phyloP scores from a whole-genome alignment of 129 eudicot species.

The Pittosporum tobira region DNA sequence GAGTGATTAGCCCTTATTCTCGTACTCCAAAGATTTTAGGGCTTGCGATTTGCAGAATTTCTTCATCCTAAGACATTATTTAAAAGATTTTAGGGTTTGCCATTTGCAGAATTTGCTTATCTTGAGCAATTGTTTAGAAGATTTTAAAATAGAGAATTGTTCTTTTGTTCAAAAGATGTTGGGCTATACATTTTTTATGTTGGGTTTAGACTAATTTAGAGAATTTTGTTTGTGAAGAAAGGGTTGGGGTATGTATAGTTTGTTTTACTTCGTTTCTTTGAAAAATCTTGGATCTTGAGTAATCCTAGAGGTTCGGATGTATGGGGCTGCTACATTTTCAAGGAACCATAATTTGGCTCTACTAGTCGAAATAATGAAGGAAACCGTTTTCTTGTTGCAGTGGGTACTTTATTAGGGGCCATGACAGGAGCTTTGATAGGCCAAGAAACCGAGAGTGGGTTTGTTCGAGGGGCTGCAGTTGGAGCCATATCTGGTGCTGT shows the following conservation, averaged over 20 bases:
- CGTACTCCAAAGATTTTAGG: not conserved
- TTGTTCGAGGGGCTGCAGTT: constrained; percentile 92
- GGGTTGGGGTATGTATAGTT: not conserved
- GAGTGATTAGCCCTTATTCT: not conserved
- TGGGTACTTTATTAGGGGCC: constrained; percentile 92
- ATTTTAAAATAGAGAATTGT: too few relatives aligned
- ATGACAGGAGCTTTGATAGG: constrained; percentile 95
- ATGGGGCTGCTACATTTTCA: not conserved
- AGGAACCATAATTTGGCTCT: not conserved
- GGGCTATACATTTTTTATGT: too few relatives aligned
- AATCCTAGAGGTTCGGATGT: not conserved
- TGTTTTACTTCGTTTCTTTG: not conserved
- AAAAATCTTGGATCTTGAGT: not conserved
- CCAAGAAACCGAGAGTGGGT: constrained; percentile 98
- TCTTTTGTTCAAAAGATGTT: not conserved
- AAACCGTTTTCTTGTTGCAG: constrained; percentile 36
- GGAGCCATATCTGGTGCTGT: constrained; percentile 99
- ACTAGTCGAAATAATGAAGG: constrained; percentile 8
- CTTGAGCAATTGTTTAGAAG: not conserved
- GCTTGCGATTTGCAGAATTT: not conserved
- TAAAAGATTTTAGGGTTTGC: too few relatives aligned
- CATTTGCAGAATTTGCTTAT: not conserved
- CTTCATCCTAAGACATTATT: not conserved
- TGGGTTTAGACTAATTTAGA: too few relatives aligned
- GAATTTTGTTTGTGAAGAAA: too few relatives aligned